Conservation (phyloP, 2,329 filamentous ascomycete genomes). For the Cordyceps javanica region DNA sequence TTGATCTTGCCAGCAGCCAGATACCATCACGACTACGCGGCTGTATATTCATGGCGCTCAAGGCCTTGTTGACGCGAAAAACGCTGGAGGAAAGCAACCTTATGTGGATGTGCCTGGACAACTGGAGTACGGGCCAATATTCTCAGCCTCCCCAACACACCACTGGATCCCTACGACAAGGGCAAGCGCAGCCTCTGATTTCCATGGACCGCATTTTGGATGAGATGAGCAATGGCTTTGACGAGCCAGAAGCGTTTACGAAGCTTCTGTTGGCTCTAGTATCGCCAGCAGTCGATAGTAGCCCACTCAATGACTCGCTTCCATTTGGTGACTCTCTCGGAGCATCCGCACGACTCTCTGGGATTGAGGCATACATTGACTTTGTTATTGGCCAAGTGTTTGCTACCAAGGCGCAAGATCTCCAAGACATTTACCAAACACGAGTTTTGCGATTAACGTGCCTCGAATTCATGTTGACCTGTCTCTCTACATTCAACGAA, state of each 20-base stretch:
- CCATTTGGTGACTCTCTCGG: constrained; percentile 86
- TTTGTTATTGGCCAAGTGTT: constrained; percentile 80
- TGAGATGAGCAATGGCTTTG: constrained; percentile 70
- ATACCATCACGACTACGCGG: constrained; percentile 74
- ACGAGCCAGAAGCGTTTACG: constrained; percentile 81
- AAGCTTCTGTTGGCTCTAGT: constrained; percentile 68
- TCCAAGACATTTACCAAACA: constrained; percentile 61
- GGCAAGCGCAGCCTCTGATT: constrained; percentile 28
- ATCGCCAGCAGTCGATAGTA: constrained; percentile 55
- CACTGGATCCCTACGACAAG: constrained; percentile 26
- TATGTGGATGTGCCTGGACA: constrained; percentile 77
- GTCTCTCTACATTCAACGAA: constrained; percentile 86
- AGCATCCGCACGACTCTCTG: constrained; percentile 65
- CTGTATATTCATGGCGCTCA: constrained; percentile 73
- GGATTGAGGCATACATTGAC: constrained; percentile 89
- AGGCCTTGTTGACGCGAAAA: constrained; percentile 71
- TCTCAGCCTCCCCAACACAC: constrained; percentile 24
- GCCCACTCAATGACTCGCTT: constrained; percentile 63
- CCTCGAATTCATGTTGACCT: constrained; percentile 74
- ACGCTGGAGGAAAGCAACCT: constrained; percentile 57
- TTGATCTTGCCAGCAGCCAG: constrained; percentile 70
- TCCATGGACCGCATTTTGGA: constrained; percentile 62
- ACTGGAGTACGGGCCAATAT: constrained; percentile 65
- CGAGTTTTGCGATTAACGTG: constrained; percentile 72
- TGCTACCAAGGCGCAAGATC: constrained; percentile 57